Evolutionary conservation across 2,329 filamentous ascomycete genomes (phyloP), one percentile per base, ranked within the genome.

Genomic region (Alternaria solani): DNA sequence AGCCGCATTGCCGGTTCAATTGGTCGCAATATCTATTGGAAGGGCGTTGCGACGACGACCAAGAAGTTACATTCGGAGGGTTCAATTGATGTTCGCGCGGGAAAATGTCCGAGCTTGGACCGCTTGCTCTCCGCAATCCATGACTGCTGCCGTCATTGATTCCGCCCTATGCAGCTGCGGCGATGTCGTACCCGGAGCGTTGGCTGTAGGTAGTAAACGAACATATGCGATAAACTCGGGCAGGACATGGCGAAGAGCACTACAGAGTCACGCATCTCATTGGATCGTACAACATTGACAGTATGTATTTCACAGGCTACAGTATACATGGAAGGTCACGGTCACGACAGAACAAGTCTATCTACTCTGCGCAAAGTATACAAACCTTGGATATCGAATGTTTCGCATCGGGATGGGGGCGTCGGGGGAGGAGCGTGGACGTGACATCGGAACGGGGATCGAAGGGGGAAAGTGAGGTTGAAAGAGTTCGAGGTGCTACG

Each of bases 1-100:
- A 74, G 71, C 61, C 71, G 72, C 77, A 79, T 79, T 75, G 75
- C 75, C 72, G 69, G 46, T 44, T 65, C 65, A 64, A 63, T 70
- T 61, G 65, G 54, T 57, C 54, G 54, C 58, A 43, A 41, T 18
- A 18, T 38, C 20, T 34, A 49, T 49, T 49, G 30, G 32, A 30
- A n/a, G 34, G 28, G 39, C 39, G 44, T 60, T 60, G 55, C 51
- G 49, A 47, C 47, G 43, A 42, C 23, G 51, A 42, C 61, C 63
- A 46, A 43, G 41, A 30, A 39, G 32, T 42, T 58, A 36, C 58
- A 58, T 44, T 23, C 20, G 49, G 30, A 26, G 38, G 49, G 20
- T 23, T 44, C 43, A 49, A 38, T 34, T 59, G 51, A 18, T 43
- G 11, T 39, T 43, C 30, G 16, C 52, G 32, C 47, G 42, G 42